Evolutionary conservation across 2,329 filamentous ascomycete genomes (phyloP).

Genomic region (Rhexocercosporidium sp.): DNA sequence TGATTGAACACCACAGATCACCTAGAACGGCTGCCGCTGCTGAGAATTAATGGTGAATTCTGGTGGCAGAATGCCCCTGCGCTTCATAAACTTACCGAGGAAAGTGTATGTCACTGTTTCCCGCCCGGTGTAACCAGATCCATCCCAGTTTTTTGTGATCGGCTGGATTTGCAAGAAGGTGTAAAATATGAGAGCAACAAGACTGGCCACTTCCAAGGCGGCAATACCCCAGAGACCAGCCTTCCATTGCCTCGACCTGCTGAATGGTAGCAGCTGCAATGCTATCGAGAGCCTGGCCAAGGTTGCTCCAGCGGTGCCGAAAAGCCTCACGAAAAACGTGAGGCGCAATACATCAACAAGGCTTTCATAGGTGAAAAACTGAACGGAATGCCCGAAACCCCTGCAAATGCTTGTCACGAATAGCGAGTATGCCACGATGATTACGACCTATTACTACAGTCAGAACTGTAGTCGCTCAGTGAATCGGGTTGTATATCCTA

Average conservation of each 20-base stretch:
- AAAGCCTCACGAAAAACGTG: conserved; percentile 1
- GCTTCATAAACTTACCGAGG: neutral
- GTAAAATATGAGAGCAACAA: neutral
- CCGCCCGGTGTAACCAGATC: neutral
- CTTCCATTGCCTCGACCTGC: conserved; percentile 3
- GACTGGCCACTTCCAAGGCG: neutral
- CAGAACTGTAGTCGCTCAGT: neutral
- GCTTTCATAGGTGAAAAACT: neutral
- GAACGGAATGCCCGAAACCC: neutral
- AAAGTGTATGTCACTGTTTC: neutral
- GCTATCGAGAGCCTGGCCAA: conserved; percentile 6
- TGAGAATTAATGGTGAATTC: conserved; percentile 1
- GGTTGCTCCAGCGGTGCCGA: conserved; percentile 3
- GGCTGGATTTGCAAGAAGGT: neutral
- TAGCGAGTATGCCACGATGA: conserved; percentile 5
- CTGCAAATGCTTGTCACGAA: neutral
- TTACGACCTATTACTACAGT: conserved; percentile 3
- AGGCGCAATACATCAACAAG: neutral
- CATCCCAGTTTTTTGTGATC: conserved; percentile 1
- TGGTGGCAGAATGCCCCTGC: neutral
- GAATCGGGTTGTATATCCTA: neutral
- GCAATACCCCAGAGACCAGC: neutral
- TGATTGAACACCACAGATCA: conserved; percentile 4
- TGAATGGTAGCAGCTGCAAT: neutral
- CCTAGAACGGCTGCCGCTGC: neutral